These are phyloP conservation scores for Saprolegnia diclina DNA, from an alignment of 352 stramenopile species.

Conservation along the genomic window DNA sequence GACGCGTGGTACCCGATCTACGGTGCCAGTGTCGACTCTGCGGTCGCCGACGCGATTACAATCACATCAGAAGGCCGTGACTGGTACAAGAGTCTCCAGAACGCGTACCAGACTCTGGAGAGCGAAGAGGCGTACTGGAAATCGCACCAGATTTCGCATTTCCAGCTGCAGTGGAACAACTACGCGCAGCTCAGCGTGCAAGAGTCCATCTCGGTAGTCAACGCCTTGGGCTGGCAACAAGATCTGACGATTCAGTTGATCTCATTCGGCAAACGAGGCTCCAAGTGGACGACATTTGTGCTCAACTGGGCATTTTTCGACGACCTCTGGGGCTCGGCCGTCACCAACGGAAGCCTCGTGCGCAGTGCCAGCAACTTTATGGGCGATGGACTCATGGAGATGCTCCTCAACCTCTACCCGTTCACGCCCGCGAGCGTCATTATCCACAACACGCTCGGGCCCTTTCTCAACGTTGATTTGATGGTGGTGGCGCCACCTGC, in stretches of 20 bases:
- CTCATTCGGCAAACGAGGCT: background rate
- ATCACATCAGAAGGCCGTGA: background rate
- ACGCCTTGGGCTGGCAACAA: background rate
- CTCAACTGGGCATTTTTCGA: constrained; percentile 3
- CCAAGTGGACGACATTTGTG: background rate
- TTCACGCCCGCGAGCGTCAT: background rate
- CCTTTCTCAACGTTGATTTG: background rate
- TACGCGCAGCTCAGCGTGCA: background rate
- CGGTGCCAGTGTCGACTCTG: background rate
- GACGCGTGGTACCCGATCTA: background rate
- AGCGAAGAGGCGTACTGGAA: constrained; percentile 2
- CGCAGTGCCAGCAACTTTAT: background rate
- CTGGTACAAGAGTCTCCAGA: background rate
- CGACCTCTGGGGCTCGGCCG: background rate
- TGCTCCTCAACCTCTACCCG: background rate
- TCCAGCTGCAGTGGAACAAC: constrained; percentile 6
- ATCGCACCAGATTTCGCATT: background rate
- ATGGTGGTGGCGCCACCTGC: background rate
- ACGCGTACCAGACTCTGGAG: background rate
- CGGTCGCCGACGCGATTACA: background rate
- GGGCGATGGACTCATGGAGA: background rate
- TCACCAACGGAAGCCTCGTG: constrained; percentile 1
- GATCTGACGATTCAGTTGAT: background rate
- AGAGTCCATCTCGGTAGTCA: constrained; percentile 9
- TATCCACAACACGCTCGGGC: background rate